Evolutionary conservation across 2,329 filamentous ascomycete genomes (phyloP), one percentile per base, ranked within the genome.

Genomic region (Pyrenophora seminiperda): DNA sequence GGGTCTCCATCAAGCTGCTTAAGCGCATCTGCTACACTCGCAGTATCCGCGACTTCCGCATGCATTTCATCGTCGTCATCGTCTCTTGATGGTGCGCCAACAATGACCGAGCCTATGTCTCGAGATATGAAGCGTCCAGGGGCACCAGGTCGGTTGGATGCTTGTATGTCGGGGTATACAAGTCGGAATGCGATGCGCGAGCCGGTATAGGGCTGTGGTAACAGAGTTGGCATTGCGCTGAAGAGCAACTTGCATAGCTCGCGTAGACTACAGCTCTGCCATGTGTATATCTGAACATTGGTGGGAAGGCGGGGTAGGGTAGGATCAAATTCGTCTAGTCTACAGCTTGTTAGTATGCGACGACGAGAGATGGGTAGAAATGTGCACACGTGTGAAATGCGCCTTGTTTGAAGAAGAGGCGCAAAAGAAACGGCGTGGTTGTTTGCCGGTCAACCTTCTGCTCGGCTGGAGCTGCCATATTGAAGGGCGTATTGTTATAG

Each of bases 141-240:
- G 19, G 73, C 75, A 68, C 73, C 57, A 63, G 72, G 58, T 3
- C 67, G 59, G 46, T 75, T 65, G 51, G 78, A 71, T 36, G 73
- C 73, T 42, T 79, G 75, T 18, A 88, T 83, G 72, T 96, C 91
- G 1, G 89, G 88, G 70, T 89, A 96, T 45, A 97, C 84, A 14
- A 96, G 83, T 39, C 92, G 88, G 75, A 94, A 97, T 53, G 85
- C 86, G n/a, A 97, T 81, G 45, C 93, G 85, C 7, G 91, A 93
- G 53, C 93, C 92, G 32, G 91, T 81, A 5, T 87, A 83, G 0
- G 89, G 89, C 30, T 81, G 78, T 0, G 91, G 90, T 2, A 96
- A 81, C 15, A 91, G 76, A 2, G 79, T 75, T 0, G 89, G 88
- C 1, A 90, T 79, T 1, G 87, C 81, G 41, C 83, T 83, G 20